Percentiles rank a stretch among this genome's conserved stretches.
phyloP scores from a whole-genome alignment of 2,329 filamentous ascomycete species.

The Leptoxyphium fumago region DNA sequence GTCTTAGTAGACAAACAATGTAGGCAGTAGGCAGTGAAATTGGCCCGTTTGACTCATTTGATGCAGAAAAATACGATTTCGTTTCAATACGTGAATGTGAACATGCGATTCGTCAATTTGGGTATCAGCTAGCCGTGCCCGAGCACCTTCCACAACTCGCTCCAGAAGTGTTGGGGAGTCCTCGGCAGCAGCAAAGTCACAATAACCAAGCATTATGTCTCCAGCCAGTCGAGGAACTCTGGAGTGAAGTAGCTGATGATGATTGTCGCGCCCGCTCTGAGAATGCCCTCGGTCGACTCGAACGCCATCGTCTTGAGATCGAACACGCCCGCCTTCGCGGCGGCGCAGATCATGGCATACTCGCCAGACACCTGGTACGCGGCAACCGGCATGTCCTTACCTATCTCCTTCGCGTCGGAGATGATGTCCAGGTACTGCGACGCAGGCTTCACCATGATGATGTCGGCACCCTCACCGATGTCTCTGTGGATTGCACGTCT shows the following conservation, averaged over 20 bases:
- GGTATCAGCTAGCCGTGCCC: no score
- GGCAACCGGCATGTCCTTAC: slow-evolving; percentile 78
- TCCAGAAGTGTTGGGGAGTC: no score
- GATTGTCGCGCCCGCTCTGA: slow-evolving; percentile 85
- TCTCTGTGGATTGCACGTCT: slow-evolving; percentile 81
- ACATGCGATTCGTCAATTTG: no score
- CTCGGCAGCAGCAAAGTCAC: not conserved
- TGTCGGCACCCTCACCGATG: slow-evolving; percentile 84
- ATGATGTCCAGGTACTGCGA: slow-evolving; percentile 96
- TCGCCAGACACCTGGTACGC: slow-evolving; percentile 97
- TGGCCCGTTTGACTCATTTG: no score
- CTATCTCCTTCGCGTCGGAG: slow-evolving; percentile 88
- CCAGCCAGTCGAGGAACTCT: slow-evolving; percentile 51
- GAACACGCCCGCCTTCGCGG: slow-evolving; percentile 89
- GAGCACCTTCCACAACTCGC: no score
- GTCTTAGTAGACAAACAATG: no score
- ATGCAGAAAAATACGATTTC: no score
- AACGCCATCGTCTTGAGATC: slow-evolving; percentile 90
- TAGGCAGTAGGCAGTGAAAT: no score
- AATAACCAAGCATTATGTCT: slow-evolving; percentile 10
- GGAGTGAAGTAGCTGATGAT: slow-evolving; percentile 91
- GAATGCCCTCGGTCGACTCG: slow-evolving; percentile 83
- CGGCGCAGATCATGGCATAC: slow-evolving; percentile 95
- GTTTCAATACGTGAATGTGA: no score
- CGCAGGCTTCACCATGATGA: slow-evolving; percentile 98